Evolutionary conservation across 768 basidiomycete species (phyloP).

Genomic region (Cystobasidiopsis lactophilus): DNA sequence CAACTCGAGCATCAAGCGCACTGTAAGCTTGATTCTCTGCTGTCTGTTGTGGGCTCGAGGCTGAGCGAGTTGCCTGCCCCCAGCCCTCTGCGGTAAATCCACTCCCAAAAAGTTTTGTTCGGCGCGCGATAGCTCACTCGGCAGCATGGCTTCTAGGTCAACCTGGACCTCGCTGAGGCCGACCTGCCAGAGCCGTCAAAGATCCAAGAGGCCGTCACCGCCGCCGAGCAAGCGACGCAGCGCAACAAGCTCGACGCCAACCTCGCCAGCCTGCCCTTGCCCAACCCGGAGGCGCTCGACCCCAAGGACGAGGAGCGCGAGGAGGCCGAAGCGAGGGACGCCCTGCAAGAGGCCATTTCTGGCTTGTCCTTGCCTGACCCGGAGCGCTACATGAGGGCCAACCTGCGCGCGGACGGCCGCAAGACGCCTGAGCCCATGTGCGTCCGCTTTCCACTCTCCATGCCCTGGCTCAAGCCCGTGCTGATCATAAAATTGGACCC

Average conservation of each 20-base stretch:
- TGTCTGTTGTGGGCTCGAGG: no score
- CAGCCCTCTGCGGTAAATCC: no score
- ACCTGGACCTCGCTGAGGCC: neutral
- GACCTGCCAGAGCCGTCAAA: neutral
- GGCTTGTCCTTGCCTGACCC: constrained; percentile 13
- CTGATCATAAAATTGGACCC: neutral
- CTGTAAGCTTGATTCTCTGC: no score
- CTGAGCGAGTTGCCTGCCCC: no score
- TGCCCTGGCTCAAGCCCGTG: neutral
- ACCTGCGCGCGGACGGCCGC: constrained; percentile 14
- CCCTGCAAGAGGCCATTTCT: constrained; percentile 13
- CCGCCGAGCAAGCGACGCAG: neutral
- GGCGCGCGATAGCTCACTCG: no score
- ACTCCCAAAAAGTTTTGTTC: no score
- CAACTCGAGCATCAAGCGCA: no score
- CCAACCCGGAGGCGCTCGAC: no score
- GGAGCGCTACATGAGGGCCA: constrained; percentile 14
- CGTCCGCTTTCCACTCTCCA: neutral
- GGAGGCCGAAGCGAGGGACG: constrained; percentile 13
- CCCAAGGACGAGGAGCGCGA: constrained; percentile 2
- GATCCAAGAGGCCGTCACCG: neutral
- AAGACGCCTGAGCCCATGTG: constrained; percentile 13
- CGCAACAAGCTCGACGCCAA: neutral
- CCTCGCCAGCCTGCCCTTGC: no score
- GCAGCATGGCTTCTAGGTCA: no score